Evolutionary conservation across 2,329 filamentous ascomycete genomes (phyloP), one percentile per base, ranked within the genome.

Genomic region (Fusarium sp.): DNA sequence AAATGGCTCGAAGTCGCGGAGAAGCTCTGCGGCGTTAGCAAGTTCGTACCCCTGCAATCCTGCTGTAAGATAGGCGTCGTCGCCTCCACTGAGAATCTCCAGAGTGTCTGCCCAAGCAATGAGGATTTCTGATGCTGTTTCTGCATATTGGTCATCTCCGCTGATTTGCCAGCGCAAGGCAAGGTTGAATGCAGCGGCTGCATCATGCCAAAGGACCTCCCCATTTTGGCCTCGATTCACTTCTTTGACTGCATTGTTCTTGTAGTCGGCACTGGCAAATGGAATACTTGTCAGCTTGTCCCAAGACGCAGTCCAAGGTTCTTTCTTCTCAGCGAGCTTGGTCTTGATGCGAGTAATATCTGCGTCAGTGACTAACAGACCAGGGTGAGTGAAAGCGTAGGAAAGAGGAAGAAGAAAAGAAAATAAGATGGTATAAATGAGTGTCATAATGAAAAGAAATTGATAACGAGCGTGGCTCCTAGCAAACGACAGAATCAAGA

Each of bases 11-110:
- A 84, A 81, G 25, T 62, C 70, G 4, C 82, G 75, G 49, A 86
- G 74, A 3, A 86, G 75, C 64, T 86, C 85, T 0, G 79, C 85
- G 0, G 81, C 84, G 50, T 86, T 86, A 20, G 84, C 84, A 17
- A 86, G 75, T 65, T 86, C 77, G 59, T 85, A 85, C 0, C 84
- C 84, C 38, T 86, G 83, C 4, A 86, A 68, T 0, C 84, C 84
- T 0, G 82, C 76, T 0, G 81, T 80, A 5, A 86, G 81, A 60
- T 77, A 62, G 5, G 33, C 54, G 3, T 62, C 59, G 6, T 60
- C 54, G 0, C 54, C 54, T 17, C 54, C 54, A 6, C 41, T 60
- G 13, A 62, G 18, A 14, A 39, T 11, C 10, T 46, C 31, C 2
- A 62, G 29, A 17, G 29, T 60, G 7, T 46, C 54, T 13, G 59